phyloP scores from a whole-genome alignment of 768 basidiomycete species.

The Boletellus ananas region DNA sequence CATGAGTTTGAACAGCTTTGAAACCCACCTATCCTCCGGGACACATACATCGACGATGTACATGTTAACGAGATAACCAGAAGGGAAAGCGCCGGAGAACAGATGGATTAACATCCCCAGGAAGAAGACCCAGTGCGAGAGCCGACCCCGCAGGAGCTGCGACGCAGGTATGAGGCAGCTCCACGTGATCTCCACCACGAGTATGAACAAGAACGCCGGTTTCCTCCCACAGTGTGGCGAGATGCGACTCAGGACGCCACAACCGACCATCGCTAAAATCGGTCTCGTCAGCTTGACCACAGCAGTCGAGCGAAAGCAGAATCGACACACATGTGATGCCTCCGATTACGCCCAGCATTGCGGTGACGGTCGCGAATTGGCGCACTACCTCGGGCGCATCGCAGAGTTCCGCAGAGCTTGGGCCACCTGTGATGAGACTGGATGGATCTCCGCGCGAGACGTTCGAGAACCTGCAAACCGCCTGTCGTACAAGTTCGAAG shows the following conservation, averaged over 20 bases:
- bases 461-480: slow-evolving; percentile 27
- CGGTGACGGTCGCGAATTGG: slow-evolving; percentile 19
- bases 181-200: slow-evolving; percentile 9
- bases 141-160: slow-evolving; percentile 10
- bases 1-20: neutral
- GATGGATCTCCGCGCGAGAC: slow-evolving; percentile 5
- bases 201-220: slow-evolving; percentile 12
- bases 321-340: slow-evolving; percentile 21
- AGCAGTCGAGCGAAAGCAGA: neutral
- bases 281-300: neutral
- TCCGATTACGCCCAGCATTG: slow-evolving; percentile 12
- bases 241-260: slow-evolving; percentile 20
- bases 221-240: slow-evolving; percentile 29
- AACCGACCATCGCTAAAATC: slow-evolving; percentile 22
- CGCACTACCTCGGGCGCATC: slow-evolving; percentile 18
- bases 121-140: slow-evolving; percentile 15
- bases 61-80: slow-evolving; percentile 23
- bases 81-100: slow-evolving; percentile 7
- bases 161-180: slow-evolving; percentile 16
- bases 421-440: slow-evolving; percentile 6
- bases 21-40: slow-evolving; percentile 22
- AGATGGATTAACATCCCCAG: slow-evolving; percentile 16
- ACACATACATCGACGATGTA: slow-evolving; percentile 27
- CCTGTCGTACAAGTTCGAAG: slow-evolving; percentile 22
- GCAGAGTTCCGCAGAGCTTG: slow-evolving; percentile 15